Conservation (phyloP, 2,329 filamentous ascomycete species). For the Neopestalotiopsis rosae region DNA sequence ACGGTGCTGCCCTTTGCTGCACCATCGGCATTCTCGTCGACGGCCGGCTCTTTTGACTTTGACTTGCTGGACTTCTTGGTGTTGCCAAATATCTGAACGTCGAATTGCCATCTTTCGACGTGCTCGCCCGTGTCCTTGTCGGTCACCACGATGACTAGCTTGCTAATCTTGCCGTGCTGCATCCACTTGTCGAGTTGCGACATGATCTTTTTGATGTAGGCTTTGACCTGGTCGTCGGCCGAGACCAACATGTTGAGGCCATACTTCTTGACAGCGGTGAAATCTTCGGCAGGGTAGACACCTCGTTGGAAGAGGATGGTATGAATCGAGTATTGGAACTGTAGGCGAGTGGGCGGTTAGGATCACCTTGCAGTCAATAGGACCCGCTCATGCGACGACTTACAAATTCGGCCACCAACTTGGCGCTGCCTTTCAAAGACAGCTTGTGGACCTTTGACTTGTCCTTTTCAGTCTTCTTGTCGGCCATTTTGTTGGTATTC, state of each 20-base stretch:
- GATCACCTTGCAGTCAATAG: background rate
- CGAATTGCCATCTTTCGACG: constrained; percentile 97
- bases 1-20: constrained; percentile 22
- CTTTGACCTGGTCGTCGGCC: constrained; percentile 96
- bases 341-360: constrained; percentile 13
- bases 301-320: constrained; percentile 92
- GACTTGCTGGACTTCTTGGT: constrained; percentile 38
- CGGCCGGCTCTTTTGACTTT: constrained; percentile 59
- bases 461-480: constrained; percentile 53
- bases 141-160: constrained; percentile 94
- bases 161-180: constrained; percentile 94
- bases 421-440: constrained; percentile 81
- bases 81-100: constrained; percentile 58
- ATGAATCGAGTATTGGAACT: constrained; percentile 98
- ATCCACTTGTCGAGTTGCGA: constrained; percentile 97
- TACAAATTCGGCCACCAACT: constrained; percentile 94
- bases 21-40: constrained; percentile 33
- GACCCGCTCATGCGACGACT: constrained; percentile 43
- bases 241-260: constrained; percentile 98
- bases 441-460: constrained; percentile 96
- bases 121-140: constrained; percentile 97
- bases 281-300: constrained; percentile 93
- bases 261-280: constrained; percentile 98
- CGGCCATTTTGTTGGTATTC: constrained; percentile 29
- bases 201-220: constrained; percentile 99